phyloP scores from a whole-genome alignment of 768 basidiomycete species.

The Rhodocollybia butyracea region DNA sequence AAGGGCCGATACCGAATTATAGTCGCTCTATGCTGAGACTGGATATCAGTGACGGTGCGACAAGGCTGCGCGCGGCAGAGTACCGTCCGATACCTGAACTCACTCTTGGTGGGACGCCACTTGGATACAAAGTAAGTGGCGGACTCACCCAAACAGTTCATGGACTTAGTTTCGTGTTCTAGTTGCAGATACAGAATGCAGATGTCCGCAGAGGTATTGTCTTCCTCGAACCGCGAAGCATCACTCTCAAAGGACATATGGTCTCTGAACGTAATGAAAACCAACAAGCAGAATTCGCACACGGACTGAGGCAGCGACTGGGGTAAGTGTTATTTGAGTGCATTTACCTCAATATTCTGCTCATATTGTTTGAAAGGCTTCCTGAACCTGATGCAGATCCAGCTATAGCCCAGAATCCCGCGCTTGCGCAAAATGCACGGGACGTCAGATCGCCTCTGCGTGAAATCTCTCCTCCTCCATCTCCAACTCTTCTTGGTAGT shows the following conservation, averaged over 20 bases:
- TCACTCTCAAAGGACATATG: constrained; percentile 56
- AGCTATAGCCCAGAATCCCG: background rate
- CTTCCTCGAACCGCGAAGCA: constrained; percentile 70
- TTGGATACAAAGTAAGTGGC: constrained; percentile 75
- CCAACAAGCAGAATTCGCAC: constrained; percentile 58
- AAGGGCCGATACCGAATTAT: constrained; percentile 79
- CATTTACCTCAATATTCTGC: background rate
- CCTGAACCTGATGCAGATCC: constrained; percentile 17
- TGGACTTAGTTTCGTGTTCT: background rate
- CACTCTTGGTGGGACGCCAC: constrained; percentile 67
- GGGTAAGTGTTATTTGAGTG: constrained; percentile 45
- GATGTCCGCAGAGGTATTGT: constrained; percentile 67
- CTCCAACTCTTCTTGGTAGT: constrained; percentile 16
- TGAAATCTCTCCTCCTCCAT: constrained; percentile 22
- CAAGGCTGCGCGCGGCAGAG: constrained; percentile 72
- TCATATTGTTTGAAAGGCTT: constrained; percentile 12
- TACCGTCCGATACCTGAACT: constrained; percentile 64
- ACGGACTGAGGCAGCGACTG: constrained; percentile 57
- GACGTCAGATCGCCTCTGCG: constrained; percentile 24
- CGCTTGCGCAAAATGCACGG: constrained; percentile 7
- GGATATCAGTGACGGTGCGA: constrained; percentile 75
- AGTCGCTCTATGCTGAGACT: constrained; percentile 77
- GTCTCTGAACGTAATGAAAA: constrained; percentile 62
- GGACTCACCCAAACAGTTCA: background rate
- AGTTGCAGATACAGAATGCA: constrained; percentile 74